Conservation (phyloP, 208 protist species). For the Leishmania tropica region DNA sequence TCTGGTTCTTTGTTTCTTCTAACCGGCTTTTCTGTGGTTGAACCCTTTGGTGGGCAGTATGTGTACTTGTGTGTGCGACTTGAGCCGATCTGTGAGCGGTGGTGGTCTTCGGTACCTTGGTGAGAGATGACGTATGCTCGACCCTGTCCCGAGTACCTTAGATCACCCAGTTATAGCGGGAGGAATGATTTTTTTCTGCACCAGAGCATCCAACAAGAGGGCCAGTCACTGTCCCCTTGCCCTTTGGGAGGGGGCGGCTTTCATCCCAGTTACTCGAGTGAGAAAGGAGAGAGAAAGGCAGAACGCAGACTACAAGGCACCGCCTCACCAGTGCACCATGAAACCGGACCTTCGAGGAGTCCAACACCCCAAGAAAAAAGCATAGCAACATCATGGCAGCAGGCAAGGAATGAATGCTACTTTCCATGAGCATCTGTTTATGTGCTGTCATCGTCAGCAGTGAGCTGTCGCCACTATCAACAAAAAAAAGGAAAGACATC, state of each 20-base stretch:
- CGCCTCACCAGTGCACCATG: background rate
- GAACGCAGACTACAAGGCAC: background rate
- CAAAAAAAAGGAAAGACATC: background rate
- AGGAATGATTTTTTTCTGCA: background rate
- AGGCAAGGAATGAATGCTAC: background rate
- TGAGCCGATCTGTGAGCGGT: background rate
- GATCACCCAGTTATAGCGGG: background rate
- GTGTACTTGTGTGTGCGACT: background rate
- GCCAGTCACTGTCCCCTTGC: background rate
- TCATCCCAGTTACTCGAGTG: background rate
- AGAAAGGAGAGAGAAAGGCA: background rate
- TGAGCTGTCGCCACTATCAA: background rate
- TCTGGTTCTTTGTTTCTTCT: background rate
- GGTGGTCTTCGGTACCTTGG: background rate
- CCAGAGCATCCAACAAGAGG: background rate
- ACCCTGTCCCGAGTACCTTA: background rate
- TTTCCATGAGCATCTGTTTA: background rate
- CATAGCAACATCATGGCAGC: background rate
- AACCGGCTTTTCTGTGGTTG: background rate
- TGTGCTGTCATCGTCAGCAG: background rate
- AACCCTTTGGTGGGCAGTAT: background rate
- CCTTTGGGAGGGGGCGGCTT: background rate
- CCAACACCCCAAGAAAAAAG: background rate
- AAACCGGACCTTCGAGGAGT: background rate
- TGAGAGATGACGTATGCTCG: background rate